These are phyloP conservation scores for Knoxdaviesia proteae DNA, from an alignment of 2,329 filamentous ascomycete species.

Conservation along the genomic window DNA sequence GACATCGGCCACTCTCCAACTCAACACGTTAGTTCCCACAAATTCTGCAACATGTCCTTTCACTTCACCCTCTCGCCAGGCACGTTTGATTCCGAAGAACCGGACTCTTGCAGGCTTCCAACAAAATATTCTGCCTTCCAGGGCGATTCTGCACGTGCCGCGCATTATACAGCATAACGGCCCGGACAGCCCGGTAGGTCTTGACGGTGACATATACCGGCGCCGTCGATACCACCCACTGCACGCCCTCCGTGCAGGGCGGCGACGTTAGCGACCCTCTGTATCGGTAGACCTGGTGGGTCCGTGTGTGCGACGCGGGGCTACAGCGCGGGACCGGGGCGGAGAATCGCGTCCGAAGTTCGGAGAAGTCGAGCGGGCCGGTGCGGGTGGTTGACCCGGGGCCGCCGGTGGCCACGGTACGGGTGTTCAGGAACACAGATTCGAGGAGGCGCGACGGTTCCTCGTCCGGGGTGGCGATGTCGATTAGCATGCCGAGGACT, in stretches of 20 bases:
- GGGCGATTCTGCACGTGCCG: constrained; percentile 30
- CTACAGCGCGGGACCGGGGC: constrained; percentile 6
- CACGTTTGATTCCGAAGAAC: neutral
- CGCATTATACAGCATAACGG: constrained; percentile 32
- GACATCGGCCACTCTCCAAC: neutral
- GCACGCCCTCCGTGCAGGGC: constrained; percentile 35
- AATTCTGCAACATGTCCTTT: too few relatives aligned
- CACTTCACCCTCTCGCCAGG: neutral
- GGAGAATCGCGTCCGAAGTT: constrained; percentile 15
- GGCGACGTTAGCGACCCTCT: constrained; percentile 40
- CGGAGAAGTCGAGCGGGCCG: constrained; percentile 19
- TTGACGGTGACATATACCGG: constrained; percentile 24
- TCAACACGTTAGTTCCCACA: too few relatives aligned
- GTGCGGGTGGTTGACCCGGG: constrained; percentile 17
- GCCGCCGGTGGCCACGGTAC: constrained; percentile 13
- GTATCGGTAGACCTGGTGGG: constrained; percentile 23
- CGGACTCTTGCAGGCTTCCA: constrained; percentile 4
- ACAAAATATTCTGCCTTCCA: constrained; percentile 21
- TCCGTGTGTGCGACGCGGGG: neutral
- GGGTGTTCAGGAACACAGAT: constrained; percentile 14
- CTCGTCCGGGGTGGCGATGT: constrained; percentile 8
- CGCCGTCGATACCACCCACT: constrained; percentile 28
- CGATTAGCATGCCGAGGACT: constrained; percentile 18
- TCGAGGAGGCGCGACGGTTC: constrained; percentile 11
- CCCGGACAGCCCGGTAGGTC: constrained; percentile 29